phyloP scores from a whole-genome alignment of 2,329 filamentous ascomycete genomes.

The Mycosphaerella arachidis region DNA sequence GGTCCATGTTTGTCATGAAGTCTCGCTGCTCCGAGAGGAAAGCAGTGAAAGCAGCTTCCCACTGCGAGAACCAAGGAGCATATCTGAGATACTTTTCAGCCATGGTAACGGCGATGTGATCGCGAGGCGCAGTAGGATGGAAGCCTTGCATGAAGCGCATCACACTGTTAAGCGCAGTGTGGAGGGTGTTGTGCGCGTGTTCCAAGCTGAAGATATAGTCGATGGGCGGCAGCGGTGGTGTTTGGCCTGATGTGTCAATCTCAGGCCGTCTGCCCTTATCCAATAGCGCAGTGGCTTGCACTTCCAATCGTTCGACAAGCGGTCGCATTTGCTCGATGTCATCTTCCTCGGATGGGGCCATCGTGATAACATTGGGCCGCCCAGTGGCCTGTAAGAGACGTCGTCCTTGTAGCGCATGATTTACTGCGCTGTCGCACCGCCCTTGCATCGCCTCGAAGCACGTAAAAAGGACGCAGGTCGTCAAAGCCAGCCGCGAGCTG shows the following conservation, averaged over 20 bases:
- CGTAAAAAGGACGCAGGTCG: conserved; percentile 33
- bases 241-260: conserved; percentile 25
- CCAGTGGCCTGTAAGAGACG: conserved; percentile 27
- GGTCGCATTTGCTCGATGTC: conserved; percentile 33
- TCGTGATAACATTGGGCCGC: conserved; percentile 17
- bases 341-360: conserved; percentile 25
- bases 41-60: conserved; percentile 29
- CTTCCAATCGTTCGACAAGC: conserved; percentile 31
- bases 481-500: conserved; percentile 27
- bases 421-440: conserved; percentile 33
- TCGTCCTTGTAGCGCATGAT: conserved; percentile 30
- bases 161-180: conserved; percentile 31
- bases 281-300: conserved; percentile 31
- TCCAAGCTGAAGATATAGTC: conserved; percentile 30
- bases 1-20: conserved; percentile 28
- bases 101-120: conserved; percentile 30
- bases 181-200: conserved; percentile 31
- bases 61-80: conserved; percentile 30
- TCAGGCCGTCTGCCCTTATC: conserved; percentile 29
- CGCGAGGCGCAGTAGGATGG: conserved; percentile 25
- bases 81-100: conserved; percentile 31
- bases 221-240: conserved; percentile 25
- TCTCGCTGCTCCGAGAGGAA: conserved; percentile 26
- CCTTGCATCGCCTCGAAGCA: conserved; percentile 35
- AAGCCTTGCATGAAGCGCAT: conserved; percentile 34